Evolutionary conservation across 2,329 filamentous ascomycete genomes (phyloP).

Genomic region (Cercospora citrullina): DNA sequence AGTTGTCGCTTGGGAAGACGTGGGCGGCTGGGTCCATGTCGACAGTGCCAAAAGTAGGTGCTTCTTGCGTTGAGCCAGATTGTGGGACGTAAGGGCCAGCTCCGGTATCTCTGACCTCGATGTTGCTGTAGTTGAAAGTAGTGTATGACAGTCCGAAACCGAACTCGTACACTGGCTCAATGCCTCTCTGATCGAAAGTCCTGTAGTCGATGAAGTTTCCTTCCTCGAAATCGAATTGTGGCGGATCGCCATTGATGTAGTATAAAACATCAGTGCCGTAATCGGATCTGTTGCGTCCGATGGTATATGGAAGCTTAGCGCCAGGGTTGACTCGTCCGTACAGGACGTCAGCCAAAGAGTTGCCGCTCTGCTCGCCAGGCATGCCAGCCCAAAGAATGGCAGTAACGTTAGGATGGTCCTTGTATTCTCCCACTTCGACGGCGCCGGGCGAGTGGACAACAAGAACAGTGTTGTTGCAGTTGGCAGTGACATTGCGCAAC

Average conservation of each 20-base stretch:
- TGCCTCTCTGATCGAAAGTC: conserved; percentile 65
- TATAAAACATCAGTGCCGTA: conserved; percentile 66
- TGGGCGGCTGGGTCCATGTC: conserved; percentile 66
- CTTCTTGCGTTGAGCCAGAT: conserved; percentile 60
- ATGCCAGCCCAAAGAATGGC: conserved; percentile 70
- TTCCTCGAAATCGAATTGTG: conserved; percentile 73
- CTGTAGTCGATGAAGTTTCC: conserved; percentile 82
- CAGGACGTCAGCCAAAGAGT: conserved; percentile 28
- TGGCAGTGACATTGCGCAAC: conserved; percentile 33
- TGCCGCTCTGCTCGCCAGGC: conserved; percentile 36
- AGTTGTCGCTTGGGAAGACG: conserved; percentile 60
- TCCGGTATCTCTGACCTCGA: conserved; percentile 55
- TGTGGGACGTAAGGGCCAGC: conserved; percentile 59
- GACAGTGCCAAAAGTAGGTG: conserved; percentile 64
- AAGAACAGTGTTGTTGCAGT: conserved; percentile 65
- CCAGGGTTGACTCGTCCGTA: conserved; percentile 26
- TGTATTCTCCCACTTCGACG: conserved; percentile 75
- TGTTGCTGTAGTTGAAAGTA: conserved; percentile 69
- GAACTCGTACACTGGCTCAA: conserved; percentile 64
- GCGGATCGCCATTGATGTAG: conserved; percentile 66
- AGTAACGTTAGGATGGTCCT: conserved; percentile 73
- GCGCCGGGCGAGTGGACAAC: conserved; percentile 85
- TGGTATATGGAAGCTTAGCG: conserved; percentile 60
- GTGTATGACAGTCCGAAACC: conserved; percentile 65
- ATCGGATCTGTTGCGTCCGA: conserved; percentile 65